Base-by-base conservation (phyloP, 805 yeast genomes). In the Candida maltosa region DNA sequence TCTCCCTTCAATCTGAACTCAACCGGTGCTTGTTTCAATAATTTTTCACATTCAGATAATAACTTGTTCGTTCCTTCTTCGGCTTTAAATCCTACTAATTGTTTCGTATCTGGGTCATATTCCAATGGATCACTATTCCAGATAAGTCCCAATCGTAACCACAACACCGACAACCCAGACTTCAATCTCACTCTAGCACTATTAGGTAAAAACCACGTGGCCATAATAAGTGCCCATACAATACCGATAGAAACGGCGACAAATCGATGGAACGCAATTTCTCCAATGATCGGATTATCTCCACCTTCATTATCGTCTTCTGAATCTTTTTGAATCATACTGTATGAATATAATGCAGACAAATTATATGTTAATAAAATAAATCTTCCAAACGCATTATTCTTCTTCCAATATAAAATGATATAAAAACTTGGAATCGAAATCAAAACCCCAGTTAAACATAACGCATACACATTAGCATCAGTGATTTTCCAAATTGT, bases 121-220 rank as follows among this genome's bases (percentile, higher is more conserved):
- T 69, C 73, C 41, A 86, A 58, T 2, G 89, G 87, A 44, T 84
- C 91, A 32, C 79, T 64, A 45, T 80, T 81, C 95, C 94, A 86
- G 6, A 80, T 70, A 16, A 87, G 70, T 1, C 95, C 95, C 72
- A 86, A 70, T 29, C 88, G 65, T 26, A 87, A 62, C 95, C 95
- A 87, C 16, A 85, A 63, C 2, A 79, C 60, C 1, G 87, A 75
- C 16, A 86, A 52, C 0, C 87, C 86, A 18, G 69, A 66, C 39
- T 84, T 77, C 40, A 86, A 60, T 31, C 87, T 62, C 10, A 76
- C 65, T 30, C 95, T 66, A 1, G 95, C 95, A 49, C 87, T 79
- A 51, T 78, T 79, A 4, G 95, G 95, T 34, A 83, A 66, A 34
- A 85, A 69, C 1, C 76, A 63, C 23, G 80, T 59, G 0, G 93